A percentile compares a stretch with the other conserved stretches of the same genome.
phyloP scores from a whole-genome alignment of 2,329 filamentous ascomycete genomes.

The Didymella pinodella region DNA sequence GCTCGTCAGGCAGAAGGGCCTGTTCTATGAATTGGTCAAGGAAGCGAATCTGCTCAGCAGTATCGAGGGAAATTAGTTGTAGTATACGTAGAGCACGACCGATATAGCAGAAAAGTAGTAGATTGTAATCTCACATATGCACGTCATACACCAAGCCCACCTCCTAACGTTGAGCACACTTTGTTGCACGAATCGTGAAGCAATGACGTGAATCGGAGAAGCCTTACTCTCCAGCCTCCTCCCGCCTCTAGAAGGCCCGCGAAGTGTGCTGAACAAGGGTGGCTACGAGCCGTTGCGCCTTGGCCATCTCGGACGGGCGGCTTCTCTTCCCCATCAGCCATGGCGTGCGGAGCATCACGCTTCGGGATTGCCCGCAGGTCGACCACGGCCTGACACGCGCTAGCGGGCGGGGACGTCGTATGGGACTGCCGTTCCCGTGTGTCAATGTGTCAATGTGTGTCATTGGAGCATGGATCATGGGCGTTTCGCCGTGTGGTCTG shows the following conservation, averaged over 20 bases:
- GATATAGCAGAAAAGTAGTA: conserved; percentile 5
- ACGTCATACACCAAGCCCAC: background rate
- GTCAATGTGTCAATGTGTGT: conserved; percentile 6
- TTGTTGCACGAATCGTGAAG: background rate
- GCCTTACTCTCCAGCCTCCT: conserved; percentile 2
- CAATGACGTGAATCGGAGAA: conserved; percentile 8
- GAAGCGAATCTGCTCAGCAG: conserved; percentile 76
- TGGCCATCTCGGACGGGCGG: conserved; percentile 10
- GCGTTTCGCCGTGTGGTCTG: conserved; percentile 5
- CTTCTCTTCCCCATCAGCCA: conserved; percentile 15
- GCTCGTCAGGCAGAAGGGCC: conserved; percentile 76
- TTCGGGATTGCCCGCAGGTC: conserved; percentile 19
- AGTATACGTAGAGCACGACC: background rate
- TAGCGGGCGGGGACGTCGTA: conserved; percentile 2
- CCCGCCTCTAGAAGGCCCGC: background rate
- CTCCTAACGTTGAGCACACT: background rate
- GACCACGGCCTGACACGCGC: conserved; percentile 7
- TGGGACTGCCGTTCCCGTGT: conserved; percentile 7
- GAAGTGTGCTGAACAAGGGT: background rate
- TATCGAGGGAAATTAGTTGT: conserved; percentile 23
- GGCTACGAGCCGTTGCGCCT: conserved; percentile 12
- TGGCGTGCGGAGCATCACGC: conserved; percentile 6
- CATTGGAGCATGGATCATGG: conserved; percentile 3
- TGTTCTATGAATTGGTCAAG: conserved; percentile 90
- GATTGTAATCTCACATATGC: conserved; percentile 1